phyloP scores from a whole-genome alignment of 177 flowering plant genomes.

The Tripterygium wilfordii region DNA sequence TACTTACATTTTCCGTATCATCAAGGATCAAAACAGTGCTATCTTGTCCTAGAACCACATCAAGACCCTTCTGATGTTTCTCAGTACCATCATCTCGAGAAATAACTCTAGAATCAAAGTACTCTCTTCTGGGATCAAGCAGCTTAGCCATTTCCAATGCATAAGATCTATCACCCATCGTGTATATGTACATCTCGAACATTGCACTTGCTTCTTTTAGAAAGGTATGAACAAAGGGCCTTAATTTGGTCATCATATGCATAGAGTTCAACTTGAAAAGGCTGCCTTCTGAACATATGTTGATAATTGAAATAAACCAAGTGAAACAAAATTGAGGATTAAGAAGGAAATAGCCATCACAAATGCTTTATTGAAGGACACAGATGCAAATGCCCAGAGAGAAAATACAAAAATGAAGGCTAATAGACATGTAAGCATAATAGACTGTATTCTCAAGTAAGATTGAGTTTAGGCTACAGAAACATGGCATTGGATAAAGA shows the following conservation, averaged over 20 bases:
- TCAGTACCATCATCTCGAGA: slow-evolving; percentile 73
- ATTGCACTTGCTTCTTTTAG: slow-evolving; percentile 67
- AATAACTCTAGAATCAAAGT: slow-evolving; percentile 60
- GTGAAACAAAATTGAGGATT: not conserved
- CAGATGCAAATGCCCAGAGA: no score
- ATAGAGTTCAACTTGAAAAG: slow-evolving; percentile 48
- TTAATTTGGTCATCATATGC: slow-evolving; percentile 76
- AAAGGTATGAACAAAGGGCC: slow-evolving; percentile 77
- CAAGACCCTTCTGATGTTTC: slow-evolving; percentile 76
- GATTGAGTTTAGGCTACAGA: no score
- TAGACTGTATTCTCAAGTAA: no score
- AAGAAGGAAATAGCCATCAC: not conserved
- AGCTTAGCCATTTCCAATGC: slow-evolving; percentile 77
- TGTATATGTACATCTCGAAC: slow-evolving; percentile 85
- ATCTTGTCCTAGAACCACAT: slow-evolving; percentile 76
- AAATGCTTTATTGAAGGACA: no score
- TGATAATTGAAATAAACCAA: not conserved
- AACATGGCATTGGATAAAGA: no score
- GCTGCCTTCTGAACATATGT: slow-evolving; percentile 45
- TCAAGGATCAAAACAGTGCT: slow-evolving; percentile 78
- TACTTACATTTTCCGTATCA: slow-evolving; percentile 73
- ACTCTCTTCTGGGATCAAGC: slow-evolving; percentile 65
- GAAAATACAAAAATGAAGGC: no score
- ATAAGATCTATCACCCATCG: slow-evolving; percentile 79
- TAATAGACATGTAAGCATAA: no score